Evolutionary conservation across 495 filamentous ascomycete species (phyloP).

Genomic region (Filosporella fistucella): DNA sequence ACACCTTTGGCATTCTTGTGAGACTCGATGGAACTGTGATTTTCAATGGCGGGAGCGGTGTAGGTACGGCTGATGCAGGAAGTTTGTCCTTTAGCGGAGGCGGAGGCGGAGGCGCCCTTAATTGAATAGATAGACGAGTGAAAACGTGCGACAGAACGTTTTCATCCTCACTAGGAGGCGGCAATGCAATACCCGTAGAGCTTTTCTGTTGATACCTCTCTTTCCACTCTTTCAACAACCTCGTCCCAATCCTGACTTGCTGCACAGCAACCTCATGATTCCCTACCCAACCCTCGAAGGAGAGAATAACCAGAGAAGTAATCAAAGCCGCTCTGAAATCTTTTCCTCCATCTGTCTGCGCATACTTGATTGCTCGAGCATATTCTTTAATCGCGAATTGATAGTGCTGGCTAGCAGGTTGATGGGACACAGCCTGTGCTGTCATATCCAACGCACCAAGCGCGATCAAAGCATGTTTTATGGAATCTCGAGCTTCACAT

Average conservation of each 20-base stretch:
- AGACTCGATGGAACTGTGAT: not conserved
- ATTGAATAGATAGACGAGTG: not conserved
- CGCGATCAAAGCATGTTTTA: constrained; percentile 1
- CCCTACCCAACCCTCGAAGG: constrained; percentile 14
- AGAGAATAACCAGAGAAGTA: constrained; percentile 10
- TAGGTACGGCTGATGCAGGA: no score
- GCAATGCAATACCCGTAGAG: not conserved
- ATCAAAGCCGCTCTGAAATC: constrained; percentile 5
- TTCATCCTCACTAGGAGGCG: not conserved
- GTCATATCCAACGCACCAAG: not conserved
- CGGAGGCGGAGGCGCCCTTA: not conserved
- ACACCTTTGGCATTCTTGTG: not conserved
- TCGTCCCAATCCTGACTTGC: constrained; percentile 10
- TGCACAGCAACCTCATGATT: constrained; percentile 8
- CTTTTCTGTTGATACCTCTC: not conserved
- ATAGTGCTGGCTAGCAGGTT: not conserved
- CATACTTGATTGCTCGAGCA: constrained; percentile 5
- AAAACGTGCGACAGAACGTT: not conserved
- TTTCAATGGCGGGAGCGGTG: no score
- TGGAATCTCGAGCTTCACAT: not conserved
- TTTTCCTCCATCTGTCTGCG: not conserved
- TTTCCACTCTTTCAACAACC: constrained; percentile 14
- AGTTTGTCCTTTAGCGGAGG: no score
- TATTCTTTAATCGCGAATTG: not conserved
- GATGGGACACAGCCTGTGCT: not conserved